Base-by-base conservation (phyloP, 169 alveolate genomes). In the Eimeria falciformis region DNA sequence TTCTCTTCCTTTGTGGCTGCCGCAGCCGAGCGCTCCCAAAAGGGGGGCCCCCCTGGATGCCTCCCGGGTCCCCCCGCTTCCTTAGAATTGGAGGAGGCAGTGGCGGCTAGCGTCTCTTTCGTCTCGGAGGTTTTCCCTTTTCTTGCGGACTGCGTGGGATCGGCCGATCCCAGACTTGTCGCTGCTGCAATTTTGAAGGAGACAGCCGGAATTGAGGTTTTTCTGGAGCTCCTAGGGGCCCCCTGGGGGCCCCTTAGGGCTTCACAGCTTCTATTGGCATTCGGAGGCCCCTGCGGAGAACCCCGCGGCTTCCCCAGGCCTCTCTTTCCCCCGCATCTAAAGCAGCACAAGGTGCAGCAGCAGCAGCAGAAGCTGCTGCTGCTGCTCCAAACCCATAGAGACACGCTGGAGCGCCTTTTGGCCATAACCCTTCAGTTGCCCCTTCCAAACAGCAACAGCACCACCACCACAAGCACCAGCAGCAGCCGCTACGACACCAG, bases 221-320 rank as follows among this genome's bases (percentile, higher is more conserved):
- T 71, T 2, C 50, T 71, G 50, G 29, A 50, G 14, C 27, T 71
- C 29, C 27, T 71, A 33, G 82, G 55, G 82, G 82, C 82, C 82
- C 58, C 82, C 27, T 9, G 29, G 71, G 71, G 71, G 71, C 62
- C 62, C 62, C 14, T 50, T 7, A 11, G 62, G 62, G 62, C 62
- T 7, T 50, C 62, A 14, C 62, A 50, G 14, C 62, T 50, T 7
- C 62, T 50, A 14, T 11, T 50, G 7, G 71, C 71, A 14, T 27
- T 21, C 33, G 82, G 82, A 55, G 82, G 58, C 82, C 82, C 82
- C 56, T 71, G 82, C 40, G 82, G 82, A 55, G 82, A 29, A 25
- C 55, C 82, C 9, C 55, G 27, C 18, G 40, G 82, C 55, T 50
- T 37, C 18, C 82, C 82, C 29, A 71, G 29, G 47, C 62, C 62